Evolutionary conservation across 2,329 filamentous ascomycete genomes (phyloP), one percentile per base, ranked within the genome.

Genomic region (Cladophialophora psammophila): DNA sequence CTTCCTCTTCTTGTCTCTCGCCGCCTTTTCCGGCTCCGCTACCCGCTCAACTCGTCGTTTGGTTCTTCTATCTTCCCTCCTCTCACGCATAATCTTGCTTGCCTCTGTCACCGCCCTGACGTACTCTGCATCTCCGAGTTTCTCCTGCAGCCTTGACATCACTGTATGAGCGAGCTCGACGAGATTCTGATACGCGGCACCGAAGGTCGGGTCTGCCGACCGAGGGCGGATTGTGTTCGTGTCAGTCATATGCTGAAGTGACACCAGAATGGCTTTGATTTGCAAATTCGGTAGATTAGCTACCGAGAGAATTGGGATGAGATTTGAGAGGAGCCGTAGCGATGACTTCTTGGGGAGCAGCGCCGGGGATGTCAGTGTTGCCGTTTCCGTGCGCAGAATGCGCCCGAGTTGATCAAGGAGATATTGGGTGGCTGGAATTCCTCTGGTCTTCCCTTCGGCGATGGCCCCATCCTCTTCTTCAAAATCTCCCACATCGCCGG

Each of bases 1-100:
- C 83, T 90, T 93, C 82, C 90, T 91, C 77, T 87, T 88, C 88
- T 97, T 97, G 73, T 91, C 89, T 75, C 86, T 84, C 34, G 89
- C 92, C 73, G 89, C 88, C 76, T 85, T 90, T 80, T 95, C 94
- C 1, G 95, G 95, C 75, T 91, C 87, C 58, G 86, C 86, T 31
- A 99, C 89, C 10, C 92, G 92, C 76, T 96, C 94, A 71, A 98
- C 92, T 80, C 92, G 92, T 74, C 95, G 87, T 86, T 99, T 99
- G 70, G 85, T 87, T 62, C 90, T 88, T 71, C 96, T 84, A 74
- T 89, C 87, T 76, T 92, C 88, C 72, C 95, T 85, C 74, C 90
- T 88, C 71, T 86, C 85, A 75, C 86, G 87, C n/a, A 95, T 89
- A 15, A 85, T 86, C 60, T 91, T 88, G 67, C 92, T 88, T 6